Conservation (phyloP, 768 basidiomycete species). For the Brasilioporus rufonigricans region DNA sequence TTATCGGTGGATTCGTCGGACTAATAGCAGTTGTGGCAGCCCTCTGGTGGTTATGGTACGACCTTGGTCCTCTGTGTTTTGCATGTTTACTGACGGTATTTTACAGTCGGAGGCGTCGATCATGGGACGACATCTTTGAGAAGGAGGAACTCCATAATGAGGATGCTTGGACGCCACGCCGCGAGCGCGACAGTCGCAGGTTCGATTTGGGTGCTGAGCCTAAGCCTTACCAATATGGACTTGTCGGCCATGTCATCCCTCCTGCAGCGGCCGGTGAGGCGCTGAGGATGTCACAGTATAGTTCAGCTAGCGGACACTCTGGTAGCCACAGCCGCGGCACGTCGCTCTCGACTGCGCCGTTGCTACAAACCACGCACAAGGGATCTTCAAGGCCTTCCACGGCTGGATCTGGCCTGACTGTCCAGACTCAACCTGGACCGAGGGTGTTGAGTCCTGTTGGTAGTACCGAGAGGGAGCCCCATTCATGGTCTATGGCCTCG, state of each 20-base stretch:
- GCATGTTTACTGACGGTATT: constrained; percentile 10
- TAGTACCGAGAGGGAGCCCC: constrained; percentile 9
- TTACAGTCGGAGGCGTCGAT: constrained; percentile 41
- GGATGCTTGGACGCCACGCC: constrained; percentile 17
- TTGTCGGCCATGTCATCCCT: constrained; percentile 45
- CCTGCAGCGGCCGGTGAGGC: constrained; percentile 30
- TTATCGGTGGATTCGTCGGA: constrained; percentile 53
- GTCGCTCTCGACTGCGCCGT: constrained; percentile 25
- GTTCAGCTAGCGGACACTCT: constrained; percentile 20
- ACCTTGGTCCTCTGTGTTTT: neutral
- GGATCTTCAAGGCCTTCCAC: constrained; percentile 43
- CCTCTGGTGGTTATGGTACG: constrained; percentile 53
- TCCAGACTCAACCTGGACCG: constrained; percentile 18
- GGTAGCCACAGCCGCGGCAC: constrained; percentile 24
- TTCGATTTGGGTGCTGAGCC: constrained; percentile 38
- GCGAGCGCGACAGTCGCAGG: constrained; percentile 25
- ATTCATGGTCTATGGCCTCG: constrained; percentile 24
- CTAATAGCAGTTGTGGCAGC: constrained; percentile 42
- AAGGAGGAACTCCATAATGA: constrained; percentile 35
- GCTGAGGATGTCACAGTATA: constrained; percentile 35
- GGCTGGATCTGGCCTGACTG: constrained; percentile 39
- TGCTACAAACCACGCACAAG: constrained; percentile 17
- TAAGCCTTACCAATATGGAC: constrained; percentile 62
- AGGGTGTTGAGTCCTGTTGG: constrained; percentile 5
- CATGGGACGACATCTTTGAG: constrained; percentile 54